Base-by-base conservation (phyloP, 2,329 filamentous ascomycete species). In the Trichophyton equinum region DNA sequence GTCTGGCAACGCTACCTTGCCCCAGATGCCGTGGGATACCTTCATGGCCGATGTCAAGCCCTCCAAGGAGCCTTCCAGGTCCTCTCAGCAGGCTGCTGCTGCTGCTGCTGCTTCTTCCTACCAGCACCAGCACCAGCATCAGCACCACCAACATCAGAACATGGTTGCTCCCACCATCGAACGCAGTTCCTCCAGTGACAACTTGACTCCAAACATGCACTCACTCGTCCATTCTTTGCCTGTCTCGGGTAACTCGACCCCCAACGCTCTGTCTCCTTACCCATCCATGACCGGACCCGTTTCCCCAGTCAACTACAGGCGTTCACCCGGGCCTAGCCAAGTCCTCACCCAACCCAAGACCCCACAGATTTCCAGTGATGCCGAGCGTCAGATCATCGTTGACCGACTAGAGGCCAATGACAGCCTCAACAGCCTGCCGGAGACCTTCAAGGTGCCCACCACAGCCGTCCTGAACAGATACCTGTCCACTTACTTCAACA, bases 401-500 rank as follows among this genome's bases (percentile, higher is more conserved):
- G 89, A 95, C 68, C 91, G 91, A 70, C 91, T 96, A 70, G 86
- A 87, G 68, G 82, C 79, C 66, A 85, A 85, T 66, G 92, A 97
- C 72, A 85, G 81, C 66, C 89, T 96, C 69, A 85, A 86, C 69
- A 85, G 88, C 53, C 85, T 96, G 61, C 85, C 91, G 15, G 90
- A 95, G 61, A 91, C 88, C 62, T 96, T 97, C 80, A 87, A 90
- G 65, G 82, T 97, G 53, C 94, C 94, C 4, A 86, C 82, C 66
- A 81, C 91, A 40, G 81, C 85, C 40, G 87, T 89, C 1, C 77
- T 97, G 72, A 97, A 99, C 76, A 85, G 91, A 64, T 96, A 96
- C 74, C 79, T 99, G 64, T 89, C 91, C 63, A 96, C 92, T 1
- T 99, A 97, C 79, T 99, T 97, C 75, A 91, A 89, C 72, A 79